Evolutionary conservation across 208 protist species (phyloP).

Genomic region (Leishmania braziliensis): DNA sequence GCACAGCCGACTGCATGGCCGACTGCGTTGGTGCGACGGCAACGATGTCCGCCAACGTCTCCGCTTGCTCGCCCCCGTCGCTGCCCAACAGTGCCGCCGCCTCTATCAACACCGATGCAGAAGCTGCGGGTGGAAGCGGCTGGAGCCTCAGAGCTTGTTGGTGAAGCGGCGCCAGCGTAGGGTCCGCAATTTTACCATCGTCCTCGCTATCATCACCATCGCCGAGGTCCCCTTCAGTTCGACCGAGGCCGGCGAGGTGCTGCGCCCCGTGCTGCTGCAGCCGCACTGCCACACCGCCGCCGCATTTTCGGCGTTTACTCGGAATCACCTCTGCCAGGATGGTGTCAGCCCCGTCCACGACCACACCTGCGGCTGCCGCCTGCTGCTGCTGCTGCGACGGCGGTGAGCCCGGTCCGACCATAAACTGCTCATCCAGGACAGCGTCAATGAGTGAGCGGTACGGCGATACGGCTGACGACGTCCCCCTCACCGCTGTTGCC

Average conservation of each 20-base stretch:
- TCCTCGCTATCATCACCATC: not conserved
- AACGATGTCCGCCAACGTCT: slow-evolving; percentile 3
- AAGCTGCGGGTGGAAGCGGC: not conserved
- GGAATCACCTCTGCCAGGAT: not conserved
- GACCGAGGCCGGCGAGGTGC: not conserved
- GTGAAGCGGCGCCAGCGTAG: slow-evolving; percentile 1
- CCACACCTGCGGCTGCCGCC: not conserved
- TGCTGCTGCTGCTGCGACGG: not conserved
- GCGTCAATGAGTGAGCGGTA: slow-evolving; percentile 8
- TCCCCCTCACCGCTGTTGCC: not conserved
- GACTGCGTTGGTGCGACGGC: not conserved
- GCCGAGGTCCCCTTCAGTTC: not conserved
- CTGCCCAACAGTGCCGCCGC: not conserved
- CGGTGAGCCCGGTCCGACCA: not conserved
- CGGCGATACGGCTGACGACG: slow-evolving; percentile 5
- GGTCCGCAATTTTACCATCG: not conserved
- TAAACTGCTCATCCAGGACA: slow-evolving; percentile 10
- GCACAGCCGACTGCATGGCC: not conserved
- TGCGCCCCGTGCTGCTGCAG: not conserved
- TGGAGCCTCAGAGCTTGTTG: slow-evolving; percentile 10
- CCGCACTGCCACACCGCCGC: not conserved
- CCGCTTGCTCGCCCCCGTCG: not conserved
- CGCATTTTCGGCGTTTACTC: not conserved
- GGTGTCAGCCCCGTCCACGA: not conserved
- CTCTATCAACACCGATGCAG: not conserved